These are phyloP conservation scores for Brasilioporus rufonigricans DNA, from an alignment of 768 basidiomycete species.

Conservation along the genomic window DNA sequence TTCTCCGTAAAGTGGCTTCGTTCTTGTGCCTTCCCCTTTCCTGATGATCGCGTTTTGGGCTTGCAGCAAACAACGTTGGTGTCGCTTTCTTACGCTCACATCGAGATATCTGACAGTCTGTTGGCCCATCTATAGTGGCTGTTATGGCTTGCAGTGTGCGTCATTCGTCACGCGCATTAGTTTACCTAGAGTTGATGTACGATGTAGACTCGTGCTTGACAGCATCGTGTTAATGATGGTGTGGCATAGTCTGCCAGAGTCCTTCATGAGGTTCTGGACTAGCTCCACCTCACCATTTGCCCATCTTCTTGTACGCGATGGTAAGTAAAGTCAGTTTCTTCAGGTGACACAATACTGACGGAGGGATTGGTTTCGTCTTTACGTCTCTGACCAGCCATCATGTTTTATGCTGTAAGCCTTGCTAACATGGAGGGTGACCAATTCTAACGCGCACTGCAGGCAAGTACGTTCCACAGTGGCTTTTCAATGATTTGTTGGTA, in stretches of 20 bases:
- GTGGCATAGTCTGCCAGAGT: slow-evolving; percentile 1
- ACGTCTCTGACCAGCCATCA: neutral
- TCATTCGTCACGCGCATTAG: neutral
- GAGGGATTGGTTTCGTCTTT: too few relatives aligned
- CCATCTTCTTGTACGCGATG: slow-evolving; percentile 8
- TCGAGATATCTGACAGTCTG: neutral
- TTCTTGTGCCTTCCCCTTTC: neutral
- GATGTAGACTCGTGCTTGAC: slow-evolving; percentile 5
- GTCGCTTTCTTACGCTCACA: neutral
- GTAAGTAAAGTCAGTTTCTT: neutral
- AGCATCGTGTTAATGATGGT: slow-evolving; percentile 5
- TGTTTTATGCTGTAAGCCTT: slow-evolving; percentile 9
- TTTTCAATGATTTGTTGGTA: slow-evolving; percentile 12
- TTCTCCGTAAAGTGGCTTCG: neutral
- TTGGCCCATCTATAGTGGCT: slow-evolving; percentile 14
- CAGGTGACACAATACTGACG: neutral
- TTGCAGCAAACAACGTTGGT: slow-evolving; percentile 8
- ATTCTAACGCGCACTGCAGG: neutral
- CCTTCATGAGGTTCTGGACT: neutral
- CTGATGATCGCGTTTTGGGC: neutral
- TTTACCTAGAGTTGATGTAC: neutral
- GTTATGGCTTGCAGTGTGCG: slow-evolving; percentile 9
- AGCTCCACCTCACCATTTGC: neutral
- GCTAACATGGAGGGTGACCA: neutral
- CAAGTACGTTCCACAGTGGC: slow-evolving; percentile 1